Evolutionary conservation across 345 rosid genomes (phyloP), one percentile per base, ranked within the genome.

Genomic region (Garcia nutans): DNA sequence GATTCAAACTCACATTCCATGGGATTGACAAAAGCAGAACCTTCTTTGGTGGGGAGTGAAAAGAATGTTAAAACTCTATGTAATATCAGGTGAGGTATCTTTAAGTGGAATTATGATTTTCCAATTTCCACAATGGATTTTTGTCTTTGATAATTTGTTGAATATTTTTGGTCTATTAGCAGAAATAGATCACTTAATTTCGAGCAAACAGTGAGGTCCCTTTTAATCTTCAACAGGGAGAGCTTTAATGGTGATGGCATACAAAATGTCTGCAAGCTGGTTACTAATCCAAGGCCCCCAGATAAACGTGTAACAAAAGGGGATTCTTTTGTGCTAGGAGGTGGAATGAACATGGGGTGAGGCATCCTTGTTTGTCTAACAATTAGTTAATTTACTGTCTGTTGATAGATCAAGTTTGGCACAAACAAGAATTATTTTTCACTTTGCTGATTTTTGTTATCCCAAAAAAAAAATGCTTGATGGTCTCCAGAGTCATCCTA

Each of bases 251-350:
- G 70, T 42, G 79, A 78, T 74, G 71, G 71, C 49, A 68, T 28
- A 28, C 85, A 78, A 69, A 77, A 74, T 78, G 79, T 42, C 66
- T 50, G 76, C 77, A 86, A 81, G 74, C 70, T 69, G 22, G 63
- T 69, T 76, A 82, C 78, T 76, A 73, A 69, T 74, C 70, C 79
- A 71, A 85, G 74, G 69, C 60, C 68, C 74, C 83, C 85, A 72
- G 84, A 85, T 68, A 83, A 82, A 66, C 81, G 70, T 74, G 74
- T 78, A 17, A 72, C 74, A 42, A 80, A 81, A 71, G 88, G 65
- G 78, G 82, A 78, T 69, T 67, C 88, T 79, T 52, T 76, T 75
- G 71, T 77, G 68, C 81, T 71, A 65, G 83, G 82, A 80, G 74
- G 59, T 70, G 67, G 80, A 81, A 82, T 57, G 54, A 33, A 58